Evolutionary conservation across 768 basidiomycete genomes (phyloP), one percentile per base, ranked within the genome.

Genomic region (Lentinula raphanica): DNA sequence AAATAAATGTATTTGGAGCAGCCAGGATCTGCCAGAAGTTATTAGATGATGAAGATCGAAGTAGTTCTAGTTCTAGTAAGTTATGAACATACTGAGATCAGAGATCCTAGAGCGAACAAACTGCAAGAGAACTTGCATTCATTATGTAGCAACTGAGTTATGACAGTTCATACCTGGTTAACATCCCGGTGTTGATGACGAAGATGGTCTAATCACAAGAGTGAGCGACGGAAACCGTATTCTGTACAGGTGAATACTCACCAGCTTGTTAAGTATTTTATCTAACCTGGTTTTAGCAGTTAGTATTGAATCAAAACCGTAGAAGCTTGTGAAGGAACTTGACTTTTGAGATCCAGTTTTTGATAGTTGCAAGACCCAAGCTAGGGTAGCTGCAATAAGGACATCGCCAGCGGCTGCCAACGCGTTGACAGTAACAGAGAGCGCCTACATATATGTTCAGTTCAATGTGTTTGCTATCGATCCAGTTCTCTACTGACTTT

Each of bases 261-360:
- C 78, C 58, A 84, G 60, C 56, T 71, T 76, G 58, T 72, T 82
- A 59, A 85, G 79, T 66, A 84, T 74, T 0, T 70, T 76, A 60
- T 84, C 82, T 6, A 78, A 77, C 56, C 79, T 67, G 42, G 12
- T 32, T 3, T n/a, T 21, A 11, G 21, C n/a, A 13, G 42, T 46
- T 27, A 31, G 21, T 29, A 8, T n/a, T 17, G n/a, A 48, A 15
- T 23, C 23, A 35, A 21, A 29, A 15, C 4, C 23, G n/a, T n/a
- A 25, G 6, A 45, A 11, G 45, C 65, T 19, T 44, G n/a, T n/a
- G n/a, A n/a, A n/a, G n/a, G n/a, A n/a, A n/a, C n/a, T n/a, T n/a
- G n/a, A 75, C 81, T 68, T 78, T 50, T 70, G 74, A 67, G 82
- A 84, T 2, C 81, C 80, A 5, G 83, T 82, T 9, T 81, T 73